phyloP scores from a whole-genome alignment of 2,329 filamentous ascomycete species.

The Claviceps sp. region DNA sequence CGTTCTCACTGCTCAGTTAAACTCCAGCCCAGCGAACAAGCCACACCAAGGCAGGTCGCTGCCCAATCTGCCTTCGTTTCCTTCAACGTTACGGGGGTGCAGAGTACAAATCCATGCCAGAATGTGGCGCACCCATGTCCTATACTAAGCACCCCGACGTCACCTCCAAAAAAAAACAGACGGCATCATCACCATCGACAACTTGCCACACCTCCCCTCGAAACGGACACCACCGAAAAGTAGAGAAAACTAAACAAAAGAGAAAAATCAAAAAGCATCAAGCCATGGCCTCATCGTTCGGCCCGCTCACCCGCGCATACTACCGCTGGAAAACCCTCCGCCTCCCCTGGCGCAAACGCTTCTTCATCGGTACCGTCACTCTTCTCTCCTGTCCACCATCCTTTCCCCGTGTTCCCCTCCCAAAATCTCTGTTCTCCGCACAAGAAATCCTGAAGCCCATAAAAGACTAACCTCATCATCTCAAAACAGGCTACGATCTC shows the following conservation, averaged over 20 bases:
- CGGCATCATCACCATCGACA: neutral
- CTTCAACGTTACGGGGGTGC: no score
- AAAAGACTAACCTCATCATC: no score
- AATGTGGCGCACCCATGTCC: neutral
- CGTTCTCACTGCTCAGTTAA: no score
- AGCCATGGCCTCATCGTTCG: conserved; percentile 12
- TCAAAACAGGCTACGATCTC: conserved; percentile 43
- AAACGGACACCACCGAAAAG: neutral
- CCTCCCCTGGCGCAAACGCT: conserved; percentile 50
- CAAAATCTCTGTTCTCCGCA: no score
- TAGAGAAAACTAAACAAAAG: neutral
- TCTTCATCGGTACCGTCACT: conserved; percentile 40
- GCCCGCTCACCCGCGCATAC: conserved; percentile 32
- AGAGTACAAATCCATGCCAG: no score
- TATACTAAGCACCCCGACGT: neutral
- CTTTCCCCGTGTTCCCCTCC: no score
- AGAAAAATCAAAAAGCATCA: neutral
- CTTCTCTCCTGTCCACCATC: neutral
- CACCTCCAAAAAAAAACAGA: neutral
- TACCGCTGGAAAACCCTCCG: conserved; percentile 48
- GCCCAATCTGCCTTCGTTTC: no score
- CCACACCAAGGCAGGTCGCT: neutral
- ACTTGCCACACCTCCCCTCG: no score
- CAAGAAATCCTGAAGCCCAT: no score
- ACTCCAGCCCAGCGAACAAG: neutral